Percentiles rank a stretch among this genome's conserved stretches.
These are phyloP conservation scores for Fonsecaea pedrosoi DNA, from an alignment of 2,329 filamentous ascomycete genomes.

Conservation along the genomic window DNA sequence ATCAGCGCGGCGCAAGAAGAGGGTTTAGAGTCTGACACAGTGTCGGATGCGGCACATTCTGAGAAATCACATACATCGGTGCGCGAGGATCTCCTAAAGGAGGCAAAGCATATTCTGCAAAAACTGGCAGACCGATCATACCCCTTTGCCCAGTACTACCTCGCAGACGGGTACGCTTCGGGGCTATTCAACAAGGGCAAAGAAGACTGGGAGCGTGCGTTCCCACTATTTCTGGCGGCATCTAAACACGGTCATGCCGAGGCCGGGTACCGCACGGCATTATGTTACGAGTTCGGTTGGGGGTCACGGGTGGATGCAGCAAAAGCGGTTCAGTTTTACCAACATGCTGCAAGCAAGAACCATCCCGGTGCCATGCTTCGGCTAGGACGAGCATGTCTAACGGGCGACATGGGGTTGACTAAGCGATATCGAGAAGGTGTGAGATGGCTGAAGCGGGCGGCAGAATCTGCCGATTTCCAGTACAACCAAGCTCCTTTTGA, in stretches of 20 bases:
- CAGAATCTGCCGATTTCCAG: conserved; percentile 86
- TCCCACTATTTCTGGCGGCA: conserved; percentile 88
- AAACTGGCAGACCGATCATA: conserved; percentile 85
- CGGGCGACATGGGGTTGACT: conserved; percentile 82
- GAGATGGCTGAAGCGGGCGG: conserved; percentile 94
- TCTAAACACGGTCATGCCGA: conserved; percentile 98
- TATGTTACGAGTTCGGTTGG: conserved; percentile 99
- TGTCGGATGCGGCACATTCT: conserved; percentile 45
- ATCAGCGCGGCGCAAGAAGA: conserved; percentile 86
- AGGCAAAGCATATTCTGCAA: conserved; percentile 89
- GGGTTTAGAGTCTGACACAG: conserved; percentile 57
- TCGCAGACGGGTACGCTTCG: conserved; percentile 91
- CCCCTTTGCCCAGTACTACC: conserved; percentile 97
- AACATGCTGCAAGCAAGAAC: conserved; percentile 87
- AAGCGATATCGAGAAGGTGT: conserved; percentile 88
- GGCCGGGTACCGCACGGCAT: conserved; percentile 87
- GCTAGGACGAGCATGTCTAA: conserved; percentile 86
- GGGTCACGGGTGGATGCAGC: conserved; percentile 86
- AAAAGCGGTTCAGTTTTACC: conserved; percentile 93
- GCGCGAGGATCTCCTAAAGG: conserved; percentile 73
- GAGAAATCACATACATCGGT: conserved; percentile 61
- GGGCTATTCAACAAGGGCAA: conserved; percentile 95
- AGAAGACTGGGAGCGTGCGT: conserved; percentile 87
- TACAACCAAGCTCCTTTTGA: conserved; percentile 95
- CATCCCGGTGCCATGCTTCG: conserved; percentile 95